Conservation (phyloP, 2,329 filamentous ascomycete species). For the Plectosphaerella plurivora region DNA sequence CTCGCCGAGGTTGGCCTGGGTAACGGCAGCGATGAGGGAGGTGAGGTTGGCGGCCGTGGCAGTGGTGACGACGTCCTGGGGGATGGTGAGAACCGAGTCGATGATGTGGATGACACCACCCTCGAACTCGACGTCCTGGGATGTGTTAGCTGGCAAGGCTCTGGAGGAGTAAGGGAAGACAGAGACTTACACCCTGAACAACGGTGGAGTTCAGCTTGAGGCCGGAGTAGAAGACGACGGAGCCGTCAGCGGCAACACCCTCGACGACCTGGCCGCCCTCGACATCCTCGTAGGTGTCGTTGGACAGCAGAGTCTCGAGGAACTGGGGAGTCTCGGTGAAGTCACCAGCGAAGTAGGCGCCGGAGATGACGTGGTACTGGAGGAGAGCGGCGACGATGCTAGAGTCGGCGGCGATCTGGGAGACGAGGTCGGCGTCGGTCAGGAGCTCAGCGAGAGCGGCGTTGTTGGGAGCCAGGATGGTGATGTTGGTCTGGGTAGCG, state of each 20-base stretch:
- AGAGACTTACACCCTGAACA: conserved; percentile 18
- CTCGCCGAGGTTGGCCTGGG: conserved; percentile 30
- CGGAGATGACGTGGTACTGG: conserved; percentile 57
- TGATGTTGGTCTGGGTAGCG: conserved; percentile 18
- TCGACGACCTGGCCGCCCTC: conserved; percentile 53
- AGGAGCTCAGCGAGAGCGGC: conserved; percentile 41
- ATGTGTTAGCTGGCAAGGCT: background rate
- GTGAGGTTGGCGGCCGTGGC: conserved; percentile 47
- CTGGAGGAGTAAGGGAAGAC: background rate
- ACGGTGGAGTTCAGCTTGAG: conserved; percentile 44
- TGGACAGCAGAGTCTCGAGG: conserved; percentile 39
- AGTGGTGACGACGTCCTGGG: conserved; percentile 33
- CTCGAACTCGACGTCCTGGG: conserved; percentile 36
- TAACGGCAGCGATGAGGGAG: conserved; percentile 23
- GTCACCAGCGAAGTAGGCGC: conserved; percentile 32
- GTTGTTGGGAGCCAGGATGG: conserved; percentile 54
- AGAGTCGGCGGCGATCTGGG: conserved; percentile 15
- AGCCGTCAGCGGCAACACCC: conserved; percentile 29
- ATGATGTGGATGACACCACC: conserved; percentile 48
- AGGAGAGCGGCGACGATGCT: conserved; percentile 40
- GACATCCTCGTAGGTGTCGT: conserved; percentile 49
- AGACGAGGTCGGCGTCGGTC: conserved; percentile 26
- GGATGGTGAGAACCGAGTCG: conserved; percentile 46
- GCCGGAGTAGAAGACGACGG: conserved; percentile 47
- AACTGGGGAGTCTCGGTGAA: conserved; percentile 25